Percentiles rank a stretch among this genome's conserved stretches.
Evolutionary conservation across 176 grass and related monocot genomes (phyloP).

Genomic region (Elymus sibiricus): DNA sequence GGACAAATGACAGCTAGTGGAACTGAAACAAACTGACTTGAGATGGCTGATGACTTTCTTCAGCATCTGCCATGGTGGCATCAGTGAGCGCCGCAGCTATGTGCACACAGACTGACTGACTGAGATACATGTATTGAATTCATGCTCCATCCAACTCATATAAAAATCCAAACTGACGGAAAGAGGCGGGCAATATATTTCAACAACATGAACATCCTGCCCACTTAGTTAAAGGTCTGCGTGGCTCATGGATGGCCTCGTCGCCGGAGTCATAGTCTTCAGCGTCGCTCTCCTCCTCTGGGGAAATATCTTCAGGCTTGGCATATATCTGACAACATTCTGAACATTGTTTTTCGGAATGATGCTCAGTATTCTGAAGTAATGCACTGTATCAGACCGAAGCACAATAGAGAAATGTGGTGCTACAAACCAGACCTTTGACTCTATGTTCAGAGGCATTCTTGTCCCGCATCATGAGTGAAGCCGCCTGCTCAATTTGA

Average conservation of each 20-base stretch:
- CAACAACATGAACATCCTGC: too few relatives aligned
- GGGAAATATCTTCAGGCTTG: constrained; percentile 30
- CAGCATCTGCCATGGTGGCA: constrained; percentile 11
- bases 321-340: constrained; percentile 45
- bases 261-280: constrained; percentile 26
- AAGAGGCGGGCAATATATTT: too few relatives aligned
- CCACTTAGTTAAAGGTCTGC: constrained; percentile 13
- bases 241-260: constrained; percentile 27
- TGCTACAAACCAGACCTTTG: constrained; percentile 22
- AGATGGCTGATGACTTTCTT: too few relatives aligned
- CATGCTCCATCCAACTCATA: too few relatives aligned
- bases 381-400: not conserved
- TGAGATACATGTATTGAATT: too few relatives aligned
- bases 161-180: too few relatives aligned
- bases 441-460: constrained; percentile 56
- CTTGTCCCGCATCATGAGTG: constrained; percentile 54
- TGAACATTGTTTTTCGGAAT: not conserved
- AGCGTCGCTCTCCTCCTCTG: constrained; percentile 27
- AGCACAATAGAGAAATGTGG: not conserved
- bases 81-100: not conserved
- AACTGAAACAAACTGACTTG: not conserved
- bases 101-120: not conserved
- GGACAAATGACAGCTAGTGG: not conserved
- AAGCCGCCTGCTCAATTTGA: too few relatives aligned
- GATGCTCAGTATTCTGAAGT: not conserved